phyloP scores from a whole-genome alignment of 2,329 filamentous ascomycete genomes.

The Scytalidium sp. region DNA sequence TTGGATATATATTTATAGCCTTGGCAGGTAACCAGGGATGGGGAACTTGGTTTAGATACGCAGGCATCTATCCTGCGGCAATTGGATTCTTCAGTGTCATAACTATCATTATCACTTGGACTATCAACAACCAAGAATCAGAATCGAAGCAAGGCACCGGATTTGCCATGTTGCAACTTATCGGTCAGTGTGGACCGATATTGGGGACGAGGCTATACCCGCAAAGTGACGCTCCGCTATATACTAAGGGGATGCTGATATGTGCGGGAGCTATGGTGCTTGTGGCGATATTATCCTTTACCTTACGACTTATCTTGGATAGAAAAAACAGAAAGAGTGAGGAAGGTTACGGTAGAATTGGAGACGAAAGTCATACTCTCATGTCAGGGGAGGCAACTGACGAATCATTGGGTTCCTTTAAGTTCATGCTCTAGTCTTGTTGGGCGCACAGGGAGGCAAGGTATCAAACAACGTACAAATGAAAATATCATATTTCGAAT shows the following conservation, averaged over 20 bases:
- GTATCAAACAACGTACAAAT: not conserved
- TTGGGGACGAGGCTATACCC: constrained; percentile 54
- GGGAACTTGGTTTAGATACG: constrained; percentile 56
- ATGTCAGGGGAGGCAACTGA: not conserved
- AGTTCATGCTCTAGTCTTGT: constrained; percentile 2
- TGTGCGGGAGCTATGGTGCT: constrained; percentile 48
- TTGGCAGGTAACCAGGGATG: constrained; percentile 49
- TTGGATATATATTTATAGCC: constrained; percentile 59
- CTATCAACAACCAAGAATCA: constrained; percentile 76
- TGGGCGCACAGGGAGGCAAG: not conserved
- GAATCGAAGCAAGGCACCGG: constrained; percentile 69
- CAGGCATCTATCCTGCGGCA: constrained; percentile 74
- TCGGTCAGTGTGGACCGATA: constrained; percentile 47
- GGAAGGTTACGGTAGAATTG: constrained; percentile 14
- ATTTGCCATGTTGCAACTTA: constrained; percentile 75
- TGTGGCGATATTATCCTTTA: constrained; percentile 38
- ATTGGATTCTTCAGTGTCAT: constrained; percentile 82
- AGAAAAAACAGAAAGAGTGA: constrained; percentile 18
- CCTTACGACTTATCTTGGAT: constrained; percentile 33
- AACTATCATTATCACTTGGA: constrained; percentile 84
- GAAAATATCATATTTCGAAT: not conserved
- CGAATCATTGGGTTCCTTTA: not conserved
- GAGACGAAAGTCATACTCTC: constrained; percentile 10
- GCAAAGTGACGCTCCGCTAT: constrained; percentile 43
- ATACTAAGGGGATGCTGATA: constrained; percentile 44